Conservation (phyloP, 2,329 filamentous ascomycete species). For the Alternaria solani region DNA sequence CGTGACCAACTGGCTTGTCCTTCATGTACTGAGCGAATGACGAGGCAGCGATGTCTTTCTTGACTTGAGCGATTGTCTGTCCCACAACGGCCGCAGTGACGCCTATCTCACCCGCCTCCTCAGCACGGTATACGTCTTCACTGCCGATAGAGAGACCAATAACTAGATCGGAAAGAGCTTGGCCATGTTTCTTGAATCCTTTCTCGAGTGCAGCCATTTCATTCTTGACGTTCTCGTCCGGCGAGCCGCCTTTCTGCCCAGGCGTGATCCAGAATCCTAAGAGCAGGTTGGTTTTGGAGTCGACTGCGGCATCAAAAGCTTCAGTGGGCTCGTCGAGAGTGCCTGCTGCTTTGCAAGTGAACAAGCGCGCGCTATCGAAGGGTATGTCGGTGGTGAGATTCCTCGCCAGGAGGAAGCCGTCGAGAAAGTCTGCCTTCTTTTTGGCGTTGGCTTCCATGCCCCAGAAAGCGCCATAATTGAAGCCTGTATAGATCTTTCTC, state of each 20-base stretch:
- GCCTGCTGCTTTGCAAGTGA: conserved; percentile 65
- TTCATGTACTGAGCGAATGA: conserved; percentile 55
- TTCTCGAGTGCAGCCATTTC: conserved; percentile 43
- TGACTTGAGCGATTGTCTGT: conserved; percentile 57
- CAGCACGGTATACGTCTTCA: conserved; percentile 67
- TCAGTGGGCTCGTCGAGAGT: conserved; percentile 66
- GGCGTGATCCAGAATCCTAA: conserved; percentile 44
- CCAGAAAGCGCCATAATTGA: conserved; percentile 44
- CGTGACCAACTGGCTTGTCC: conserved; percentile 54
- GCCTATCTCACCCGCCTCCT: conserved; percentile 60
- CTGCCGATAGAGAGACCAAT: conserved; percentile 47
- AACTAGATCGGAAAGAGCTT: conserved; percentile 61
- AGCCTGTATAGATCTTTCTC: conserved; percentile 35
- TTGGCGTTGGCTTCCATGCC: conserved; percentile 22
- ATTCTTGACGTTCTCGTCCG: conserved; percentile 24
- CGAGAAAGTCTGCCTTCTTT: conserved; percentile 31
- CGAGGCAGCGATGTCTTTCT: conserved; percentile 64
- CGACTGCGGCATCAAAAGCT: conserved; percentile 46
- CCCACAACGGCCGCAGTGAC: conserved; percentile 70
- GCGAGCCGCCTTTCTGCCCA: conserved; percentile 52
- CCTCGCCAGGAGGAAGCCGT: conserved; percentile 33
- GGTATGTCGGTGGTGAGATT: conserved; percentile 54
- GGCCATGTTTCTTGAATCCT: conserved; percentile 43
- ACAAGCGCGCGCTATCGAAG: conserved; percentile 74
- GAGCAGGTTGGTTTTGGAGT: conserved; percentile 42